A percentile compares a stretch with the other conserved stretches of the same genome.
phyloP scores from a whole-genome alignment of 2,329 filamentous ascomycete species.

The Lachnum nothofagi region DNA sequence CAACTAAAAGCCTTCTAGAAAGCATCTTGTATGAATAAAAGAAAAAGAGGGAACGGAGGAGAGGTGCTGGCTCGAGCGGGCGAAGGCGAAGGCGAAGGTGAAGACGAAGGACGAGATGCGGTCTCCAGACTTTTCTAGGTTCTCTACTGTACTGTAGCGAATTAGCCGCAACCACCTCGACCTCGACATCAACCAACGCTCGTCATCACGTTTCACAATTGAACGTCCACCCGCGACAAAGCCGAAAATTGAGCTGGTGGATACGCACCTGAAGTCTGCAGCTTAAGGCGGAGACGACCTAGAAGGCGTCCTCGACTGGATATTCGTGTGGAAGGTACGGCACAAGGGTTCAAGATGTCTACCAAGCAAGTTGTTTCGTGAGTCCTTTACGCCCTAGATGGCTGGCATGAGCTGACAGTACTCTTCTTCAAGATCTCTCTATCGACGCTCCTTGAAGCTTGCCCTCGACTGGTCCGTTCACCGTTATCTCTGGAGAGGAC shows the following conservation, averaged over 20 bases:
- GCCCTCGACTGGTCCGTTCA: constrained; percentile 94
- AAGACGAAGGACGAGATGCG: no score
- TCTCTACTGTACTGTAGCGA: no score
- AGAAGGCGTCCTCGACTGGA: not conserved
- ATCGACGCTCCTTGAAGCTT: constrained; percentile 88
- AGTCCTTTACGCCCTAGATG: constrained; percentile 8
- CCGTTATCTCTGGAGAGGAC: constrained; percentile 87
- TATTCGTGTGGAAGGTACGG: not conserved
- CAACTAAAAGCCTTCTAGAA: constrained; percentile 30
- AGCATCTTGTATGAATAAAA: constrained; percentile 25
- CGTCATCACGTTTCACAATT: not conserved
- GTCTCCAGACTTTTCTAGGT: no score
- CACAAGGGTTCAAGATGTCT: constrained; percentile 28
- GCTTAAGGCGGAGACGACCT: not conserved
- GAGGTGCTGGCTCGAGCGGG: not conserved
- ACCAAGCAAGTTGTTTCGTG: constrained; percentile 34
- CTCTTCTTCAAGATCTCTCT: constrained; percentile 57
- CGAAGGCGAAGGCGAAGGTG: constrained; percentile 4
- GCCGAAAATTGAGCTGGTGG: not conserved
- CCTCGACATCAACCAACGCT: not conserved
- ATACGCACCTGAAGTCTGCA: not conserved
- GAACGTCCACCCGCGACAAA: not conserved
- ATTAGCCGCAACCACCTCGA: no score
- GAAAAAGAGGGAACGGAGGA: constrained; percentile 4
- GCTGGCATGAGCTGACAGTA: constrained; percentile 10